Base-by-base conservation (phyloP, 139 green algal species). In the Spirogloea muscicola region DNA sequence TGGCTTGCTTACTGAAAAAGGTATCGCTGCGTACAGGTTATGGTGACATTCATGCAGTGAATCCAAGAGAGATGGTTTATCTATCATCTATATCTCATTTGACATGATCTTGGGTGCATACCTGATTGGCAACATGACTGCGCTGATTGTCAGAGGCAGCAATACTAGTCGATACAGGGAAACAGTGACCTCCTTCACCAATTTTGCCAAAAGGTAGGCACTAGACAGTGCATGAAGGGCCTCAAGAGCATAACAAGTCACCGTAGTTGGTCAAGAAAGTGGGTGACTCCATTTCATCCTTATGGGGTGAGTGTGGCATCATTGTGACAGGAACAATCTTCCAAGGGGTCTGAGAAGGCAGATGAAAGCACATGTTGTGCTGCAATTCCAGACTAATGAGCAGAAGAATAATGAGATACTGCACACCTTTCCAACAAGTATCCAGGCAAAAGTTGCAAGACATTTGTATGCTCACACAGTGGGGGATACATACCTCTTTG, bases 21-120 rank as follows among this genome's bases (percentile, higher is more conserved):
- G n/a, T n/a, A n/a, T n/a, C n/a, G n/a, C n/a, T n/a, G n/a, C n/a
- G 39, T 29, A 57, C 69, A 70, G 69, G 69, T 18, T 77, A 77
- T n/a, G 69, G 69, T 9, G 69, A 77, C 55, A 58, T 77, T 9
- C 69, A 77, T 34, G 55, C 69, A 7, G 52, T 70, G 31, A 77
- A 77, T 25, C 2, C 59, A 25, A 34, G 69, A 0, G 69, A 77
- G 37, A 70, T 77, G 52, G 34, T 77, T 77, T 77, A 46, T 38
- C 34, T 18, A 70, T 70, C n/a, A 21, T 69, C 21, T 77, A 71
- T 27, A 49, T 77, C 21, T 48, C 41, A 38, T 36, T 77, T 33
- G 69, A 70, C 38, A 72, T 77, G 21, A 9, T 70, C 21, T n/a
- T 77, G 21, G 38, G 41, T 16, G 52, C 69, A 9, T 77, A 77